A percentile compares a stretch with the other conserved stretches of the same genome.
These are phyloP conservation scores for Pseudotsuga menziesii DNA, from an alignment of 75 land plant genomes.

Conservation along the genomic window DNA sequence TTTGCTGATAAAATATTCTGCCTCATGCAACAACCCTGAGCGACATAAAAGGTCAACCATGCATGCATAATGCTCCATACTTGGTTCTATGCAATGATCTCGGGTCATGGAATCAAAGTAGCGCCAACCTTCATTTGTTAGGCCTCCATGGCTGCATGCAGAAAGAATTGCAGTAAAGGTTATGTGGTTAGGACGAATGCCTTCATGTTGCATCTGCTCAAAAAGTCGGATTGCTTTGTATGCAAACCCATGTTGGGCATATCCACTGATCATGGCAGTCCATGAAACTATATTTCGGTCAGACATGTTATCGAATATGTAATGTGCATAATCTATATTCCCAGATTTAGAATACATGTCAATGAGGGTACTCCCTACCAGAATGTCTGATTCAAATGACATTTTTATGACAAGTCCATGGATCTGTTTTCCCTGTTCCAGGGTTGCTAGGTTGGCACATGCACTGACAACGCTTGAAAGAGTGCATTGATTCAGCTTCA, in stretches of 20 bases:
- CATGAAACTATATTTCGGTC: slow-evolving; percentile 43
- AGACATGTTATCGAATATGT: slow-evolving; percentile 29
- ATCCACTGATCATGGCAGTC: slow-evolving; percentile 50
- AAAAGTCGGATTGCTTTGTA: slow-evolving; percentile 15
- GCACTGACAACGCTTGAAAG: slow-evolving; percentile 43
- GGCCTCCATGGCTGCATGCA: slow-evolving; percentile 18
- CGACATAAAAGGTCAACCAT: slow-evolving; percentile 62
- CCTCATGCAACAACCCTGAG: slow-evolving; percentile 40
- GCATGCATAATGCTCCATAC: slow-evolving; percentile 57
- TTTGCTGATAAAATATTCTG: slow-evolving; percentile 19
- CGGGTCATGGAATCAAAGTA: slow-evolving; percentile 38
- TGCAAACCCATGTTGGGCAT: slow-evolving; percentile 8
- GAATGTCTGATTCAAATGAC: slow-evolving; percentile 35
- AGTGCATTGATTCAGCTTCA: slow-evolving; percentile 41
- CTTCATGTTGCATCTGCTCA: slow-evolving; percentile 3
- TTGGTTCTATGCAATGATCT: slow-evolving; percentile 27
- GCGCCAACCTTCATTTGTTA: slow-evolving; percentile 40
- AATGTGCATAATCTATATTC: slow-evolving; percentile 17
- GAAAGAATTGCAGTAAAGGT: neutral
- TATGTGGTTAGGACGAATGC: neutral
- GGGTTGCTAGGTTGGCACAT: slow-evolving; percentile 26
- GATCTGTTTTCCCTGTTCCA: slow-evolving; percentile 16
- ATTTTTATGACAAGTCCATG: slow-evolving; percentile 30
- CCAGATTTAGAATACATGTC: slow-evolving; percentile 64
- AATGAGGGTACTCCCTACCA: slow-evolving; percentile 34